Conservation (phyloP, 306 rosid genomes). For the Crotalaria pallida region DNA sequence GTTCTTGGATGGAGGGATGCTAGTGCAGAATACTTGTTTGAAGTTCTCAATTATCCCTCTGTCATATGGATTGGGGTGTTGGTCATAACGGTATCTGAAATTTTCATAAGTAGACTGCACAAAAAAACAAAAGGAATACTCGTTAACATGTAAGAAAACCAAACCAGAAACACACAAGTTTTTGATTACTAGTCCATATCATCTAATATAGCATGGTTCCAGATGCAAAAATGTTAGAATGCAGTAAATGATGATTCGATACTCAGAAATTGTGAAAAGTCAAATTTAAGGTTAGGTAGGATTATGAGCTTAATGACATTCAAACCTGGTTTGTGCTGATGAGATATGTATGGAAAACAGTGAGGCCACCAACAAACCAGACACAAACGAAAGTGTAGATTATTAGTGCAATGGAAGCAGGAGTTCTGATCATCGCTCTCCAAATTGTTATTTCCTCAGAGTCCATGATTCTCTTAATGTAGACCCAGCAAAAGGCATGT, state of each 20-base stretch:
- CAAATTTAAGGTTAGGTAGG: not conserved
- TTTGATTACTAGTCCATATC: not conserved
- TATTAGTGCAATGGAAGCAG: constrained; percentile 58
- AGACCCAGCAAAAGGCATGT: constrained; percentile 78
- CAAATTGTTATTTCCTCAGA: constrained; percentile 47
- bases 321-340: constrained; percentile 69
- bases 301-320: not conserved
- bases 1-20: constrained; percentile 59
- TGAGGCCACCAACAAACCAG: constrained; percentile 80
- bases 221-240: not conserved
- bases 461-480: constrained; percentile 49
- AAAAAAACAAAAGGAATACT: constrained; percentile 15
- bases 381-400: constrained; percentile 45
- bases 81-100: constrained; percentile 62
- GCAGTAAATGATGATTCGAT: not conserved
- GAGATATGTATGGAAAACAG: constrained; percentile 63
- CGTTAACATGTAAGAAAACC: not conserved
- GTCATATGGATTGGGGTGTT: constrained; percentile 47
- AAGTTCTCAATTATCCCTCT: constrained; percentile 48
- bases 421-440: constrained; percentile 67
- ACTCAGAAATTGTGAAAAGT: not conserved
- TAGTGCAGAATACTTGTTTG: constrained; percentile 49
- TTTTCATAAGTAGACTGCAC: constrained; percentile 76
- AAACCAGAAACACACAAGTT: not conserved
- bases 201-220: not conserved